A percentile compares a stretch with the other conserved stretches of the same genome.
Conservation (phyloP, 2,329 filamentous ascomycete species). For the Scytalidium lignicola region DNA sequence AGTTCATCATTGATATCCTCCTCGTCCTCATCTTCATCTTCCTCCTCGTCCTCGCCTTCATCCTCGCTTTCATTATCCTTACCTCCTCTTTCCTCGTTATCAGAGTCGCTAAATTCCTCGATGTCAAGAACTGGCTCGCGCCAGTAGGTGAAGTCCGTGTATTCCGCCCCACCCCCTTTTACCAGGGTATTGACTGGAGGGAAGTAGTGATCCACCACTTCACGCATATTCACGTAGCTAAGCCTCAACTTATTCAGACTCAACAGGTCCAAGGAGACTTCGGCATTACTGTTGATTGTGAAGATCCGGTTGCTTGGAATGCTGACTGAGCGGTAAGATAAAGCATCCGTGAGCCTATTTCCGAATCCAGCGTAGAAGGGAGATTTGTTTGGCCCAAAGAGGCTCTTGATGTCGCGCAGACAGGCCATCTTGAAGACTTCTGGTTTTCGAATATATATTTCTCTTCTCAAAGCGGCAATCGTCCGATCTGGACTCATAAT, state of each 20-base stretch:
- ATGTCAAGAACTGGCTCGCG: constrained; percentile 77
- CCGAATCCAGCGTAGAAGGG: constrained; percentile 98
- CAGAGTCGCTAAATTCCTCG: constrained; percentile 83
- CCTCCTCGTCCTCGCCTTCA: constrained; percentile 42
- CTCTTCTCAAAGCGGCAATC: constrained; percentile 84
- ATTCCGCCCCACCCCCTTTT: constrained; percentile 86
- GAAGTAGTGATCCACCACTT: constrained; percentile 97
- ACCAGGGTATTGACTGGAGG: constrained; percentile 84
- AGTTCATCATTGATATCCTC: constrained; percentile 47
- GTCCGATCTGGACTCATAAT: constrained; percentile 94
- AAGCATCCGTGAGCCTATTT: constrained; percentile 90
- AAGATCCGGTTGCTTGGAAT: constrained; percentile 94
- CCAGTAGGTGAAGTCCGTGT: constrained; percentile 98
- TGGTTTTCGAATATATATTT: constrained; percentile 92
- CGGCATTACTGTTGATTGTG: constrained; percentile 96
- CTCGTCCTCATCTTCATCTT: constrained; percentile 39
- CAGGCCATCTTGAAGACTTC: constrained; percentile 99
- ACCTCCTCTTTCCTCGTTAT: constrained; percentile 54
- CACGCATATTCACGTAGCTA: constrained; percentile 94
- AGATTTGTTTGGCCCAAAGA: constrained; percentile 71
- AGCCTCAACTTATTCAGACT: constrained; percentile 93
- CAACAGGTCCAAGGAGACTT: constrained; percentile 85
- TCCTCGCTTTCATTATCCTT: constrained; percentile 48
- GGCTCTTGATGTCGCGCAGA: constrained; percentile 82
- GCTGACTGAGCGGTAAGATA: constrained; percentile 93